These are phyloP conservation scores for Venturia carpophila DNA, from an alignment of 2,329 filamentous ascomycete genomes.

Conservation along the genomic window DNA sequence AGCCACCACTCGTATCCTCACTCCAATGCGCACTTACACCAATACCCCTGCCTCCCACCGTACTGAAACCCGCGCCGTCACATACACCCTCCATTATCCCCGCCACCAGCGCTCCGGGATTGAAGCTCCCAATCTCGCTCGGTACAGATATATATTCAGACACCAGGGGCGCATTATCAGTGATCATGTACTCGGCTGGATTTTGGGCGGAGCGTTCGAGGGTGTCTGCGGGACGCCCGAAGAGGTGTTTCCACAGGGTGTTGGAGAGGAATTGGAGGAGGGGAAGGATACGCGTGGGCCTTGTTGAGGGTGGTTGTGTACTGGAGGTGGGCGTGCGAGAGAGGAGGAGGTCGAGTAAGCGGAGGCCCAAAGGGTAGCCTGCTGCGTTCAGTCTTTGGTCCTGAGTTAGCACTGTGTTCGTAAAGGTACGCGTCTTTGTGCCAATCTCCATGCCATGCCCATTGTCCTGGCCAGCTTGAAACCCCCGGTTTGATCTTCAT, in stretches of 20 bases:
- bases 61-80: slow-evolving; percentile 84
- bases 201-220: slow-evolving; percentile 83
- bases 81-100: slow-evolving; percentile 94
- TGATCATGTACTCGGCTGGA: slow-evolving; percentile 96
- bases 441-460: too few relatives aligned
- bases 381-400: slow-evolving; percentile 69
- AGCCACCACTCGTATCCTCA: slow-evolving; percentile 40
- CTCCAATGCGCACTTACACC: slow-evolving; percentile 74
- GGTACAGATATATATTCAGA: slow-evolving; percentile 91
- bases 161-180: slow-evolving; percentile 93
- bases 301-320: slow-evolving; percentile 38
- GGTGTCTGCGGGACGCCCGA: slow-evolving; percentile 81
- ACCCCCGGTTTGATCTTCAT: too few relatives aligned
- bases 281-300: slow-evolving; percentile 80
- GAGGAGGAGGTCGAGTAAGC: slow-evolving; percentile 89
- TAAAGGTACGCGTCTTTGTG: too few relatives aligned
- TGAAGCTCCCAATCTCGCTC: slow-evolving; percentile 91
- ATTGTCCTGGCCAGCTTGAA: too few relatives aligned
- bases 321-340: slow-evolving; percentile 48
- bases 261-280: slow-evolving; percentile 95
- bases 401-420: background rate
- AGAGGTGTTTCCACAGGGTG: slow-evolving; percentile 85
- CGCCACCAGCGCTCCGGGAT: slow-evolving; percentile 91
- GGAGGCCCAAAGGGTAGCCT: slow-evolving; percentile 88
- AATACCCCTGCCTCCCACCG: slow-evolving; percentile 41